These are phyloP conservation scores for Ilex aquifolium DNA, from an alignment of 257 asterid species.

Conservation along the genomic window DNA sequence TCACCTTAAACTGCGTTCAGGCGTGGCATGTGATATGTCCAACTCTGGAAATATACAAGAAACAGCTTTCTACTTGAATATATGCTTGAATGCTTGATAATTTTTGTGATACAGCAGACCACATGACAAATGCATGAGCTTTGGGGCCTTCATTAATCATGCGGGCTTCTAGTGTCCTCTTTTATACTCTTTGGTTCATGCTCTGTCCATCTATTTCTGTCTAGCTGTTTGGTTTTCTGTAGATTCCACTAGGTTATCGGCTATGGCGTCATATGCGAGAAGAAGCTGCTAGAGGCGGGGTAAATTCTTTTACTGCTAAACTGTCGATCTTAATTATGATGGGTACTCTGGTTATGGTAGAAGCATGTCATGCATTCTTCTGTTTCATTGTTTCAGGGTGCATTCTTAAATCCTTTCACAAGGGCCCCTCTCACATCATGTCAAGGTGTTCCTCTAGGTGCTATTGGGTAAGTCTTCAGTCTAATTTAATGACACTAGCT, in stretches of 20 bases:
- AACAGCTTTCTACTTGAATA: too few species aligned
- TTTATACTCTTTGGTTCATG: too few species aligned
- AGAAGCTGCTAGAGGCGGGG: conserved; percentile 39
- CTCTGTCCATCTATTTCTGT: too few species aligned
- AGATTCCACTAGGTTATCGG: conserved; percentile 94
- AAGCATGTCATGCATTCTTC: conserved; percentile 5
- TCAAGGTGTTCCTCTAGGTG: conserved; percentile 96
- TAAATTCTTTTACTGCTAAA: conserved; percentile 15
- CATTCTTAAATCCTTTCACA: conserved; percentile 76
- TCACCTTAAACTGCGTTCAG: too few species aligned
- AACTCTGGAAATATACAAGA: too few species aligned
- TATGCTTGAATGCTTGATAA: too few species aligned
- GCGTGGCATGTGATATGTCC: too few species aligned
- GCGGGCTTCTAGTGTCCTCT: too few species aligned
- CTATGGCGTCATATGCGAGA: conserved; percentile 60
- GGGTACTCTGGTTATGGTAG: conserved; percentile 1
- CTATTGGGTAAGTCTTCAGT: conserved; percentile 64
- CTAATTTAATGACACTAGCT: neutral
- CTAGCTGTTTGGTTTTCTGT: conserved; percentile 16
- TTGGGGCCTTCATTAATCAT: too few species aligned
- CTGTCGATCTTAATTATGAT: neutral
- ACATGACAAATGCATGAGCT: too few species aligned
- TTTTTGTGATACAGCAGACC: too few species aligned
- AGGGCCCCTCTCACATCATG: conserved; percentile 71
- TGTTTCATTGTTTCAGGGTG: conserved; percentile 45